phyloP scores from a whole-genome alignment of 2,329 filamentous ascomycete genomes.

The Apiospora arundinis region DNA sequence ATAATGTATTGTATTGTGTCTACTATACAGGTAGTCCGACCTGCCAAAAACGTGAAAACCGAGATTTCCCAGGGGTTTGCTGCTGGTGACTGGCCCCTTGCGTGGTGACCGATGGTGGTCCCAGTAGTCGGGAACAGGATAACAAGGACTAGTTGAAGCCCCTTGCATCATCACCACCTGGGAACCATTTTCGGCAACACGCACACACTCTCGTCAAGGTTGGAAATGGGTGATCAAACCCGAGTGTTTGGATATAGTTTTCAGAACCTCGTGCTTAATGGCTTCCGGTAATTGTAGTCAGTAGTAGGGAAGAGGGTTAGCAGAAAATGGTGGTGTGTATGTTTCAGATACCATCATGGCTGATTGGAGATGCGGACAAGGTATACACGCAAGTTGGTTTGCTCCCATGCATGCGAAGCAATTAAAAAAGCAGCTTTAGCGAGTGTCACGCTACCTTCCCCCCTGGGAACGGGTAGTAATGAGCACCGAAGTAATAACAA shows the following conservation, averaged over 20 bases:
- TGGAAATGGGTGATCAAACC: not conserved
- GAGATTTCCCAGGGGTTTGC: not conserved
- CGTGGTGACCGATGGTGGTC: not conserved
- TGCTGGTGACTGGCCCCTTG: not conserved
- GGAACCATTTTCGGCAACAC: not conserved
- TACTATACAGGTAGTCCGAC: not conserved
- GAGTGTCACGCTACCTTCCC: not conserved
- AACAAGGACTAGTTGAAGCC: not conserved
- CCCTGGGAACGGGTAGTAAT: not conserved
- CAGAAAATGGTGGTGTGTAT: not conserved
- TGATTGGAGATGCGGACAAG: not conserved
- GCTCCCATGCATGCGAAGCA: not conserved
- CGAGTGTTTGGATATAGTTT: not conserved
- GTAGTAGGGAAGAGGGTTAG: too few relatives aligned
- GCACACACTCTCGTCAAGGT: not conserved
- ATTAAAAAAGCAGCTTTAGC: constrained; percentile 9
- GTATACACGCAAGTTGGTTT: not conserved
- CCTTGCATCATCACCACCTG: not conserved
- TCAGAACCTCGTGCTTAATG: not conserved
- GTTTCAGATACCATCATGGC: constrained; percentile 1
- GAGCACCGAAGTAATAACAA: not conserved
- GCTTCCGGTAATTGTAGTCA: not conserved
- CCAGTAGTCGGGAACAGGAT: not conserved
- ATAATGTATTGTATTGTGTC: not conserved
- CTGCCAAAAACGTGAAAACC: not conserved